Base-by-base conservation (phyloP, 805 yeast genomes). In the Kuraishia capsulata region DNA sequence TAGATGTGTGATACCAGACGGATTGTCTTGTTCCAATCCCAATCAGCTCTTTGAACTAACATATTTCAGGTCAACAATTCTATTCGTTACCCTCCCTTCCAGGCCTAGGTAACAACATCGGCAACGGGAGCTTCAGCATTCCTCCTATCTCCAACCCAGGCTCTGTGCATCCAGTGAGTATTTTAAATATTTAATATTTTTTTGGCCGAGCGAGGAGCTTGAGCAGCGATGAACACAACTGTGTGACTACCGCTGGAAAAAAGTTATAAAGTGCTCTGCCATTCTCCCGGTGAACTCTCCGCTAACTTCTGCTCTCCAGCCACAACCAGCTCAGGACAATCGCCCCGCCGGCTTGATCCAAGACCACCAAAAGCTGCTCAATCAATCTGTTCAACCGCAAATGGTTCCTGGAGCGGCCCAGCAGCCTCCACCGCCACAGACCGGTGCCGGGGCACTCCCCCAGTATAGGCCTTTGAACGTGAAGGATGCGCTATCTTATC, bases 401-500 rank as follows among this genome's bases (percentile, higher is more conserved):
- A 20, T 20, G 35, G 26, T 10, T 8, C 35, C 23, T 5, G 26
- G 24, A 42, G 37, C 38, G 33, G 26, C 40, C 29, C 42, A 20
- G 36, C 46, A 32, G 30, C 49, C 33, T 23, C 46, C 39, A 33
- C 56, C 37, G 36, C 48, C 35, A 23, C 53, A 42, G 37, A 51
- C 29, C 34, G 38, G 41, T 30, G 39, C 45, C n/a, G 45, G 44
- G 17, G 53, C 49, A 19, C 51, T 48, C 9, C 50, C 49, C 14
- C 54, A 63, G 8, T 81, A 81, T 56, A 68, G 88, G 49, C 96
- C 97, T 2, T 65, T 92, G 50, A 92, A 92, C 54, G 97, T 92
- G 37, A 87, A 86, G 56, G 99, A 92, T 60, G 99, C 99, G 4
- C 68, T 92, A 47, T 79, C 96, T 8, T 92, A 94, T 55, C 72